Evolutionary conservation across 345 rosid species (phyloP), one percentile per base, ranked within the genome.

Genomic region (Dimocarpus longan): DNA sequence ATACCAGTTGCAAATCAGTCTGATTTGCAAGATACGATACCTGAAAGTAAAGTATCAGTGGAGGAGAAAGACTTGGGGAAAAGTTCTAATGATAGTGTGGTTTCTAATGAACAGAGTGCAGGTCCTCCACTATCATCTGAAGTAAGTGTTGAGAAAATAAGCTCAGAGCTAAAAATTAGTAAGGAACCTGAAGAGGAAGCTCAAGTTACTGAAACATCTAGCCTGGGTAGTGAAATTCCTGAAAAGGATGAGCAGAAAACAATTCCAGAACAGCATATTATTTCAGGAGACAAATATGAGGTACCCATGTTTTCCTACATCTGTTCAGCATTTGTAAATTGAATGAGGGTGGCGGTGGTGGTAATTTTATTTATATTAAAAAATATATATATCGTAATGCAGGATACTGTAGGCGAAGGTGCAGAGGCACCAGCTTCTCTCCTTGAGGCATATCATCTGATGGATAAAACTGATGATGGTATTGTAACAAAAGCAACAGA

Each of bases 371-470:
- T 32, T 8, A 5, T 48, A 65, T 46, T 46, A 46, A 46, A 46
- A 11, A 11, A 11, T 26, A 26, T 26, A 46, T 1, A 46, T 1
- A 46, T 71, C 75, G 22, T 62, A 75, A 78, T 80, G 74, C 80
- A 91, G 95, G 85, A 71, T 80, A 79, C 73, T 80, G 21, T 71
- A 40, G 83, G 77, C 50, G 81, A 75, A 75, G 87, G 67, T 73
- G 63, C 54, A 39, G 86, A 80, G 74, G 73, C 43, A 44, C 69
- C 89, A 15, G 84, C 80, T 84, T 82, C 97, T 65, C 97, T 96
- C 74, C 97, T 94, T 77, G 89, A 87, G 56, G 78, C 94, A 68
- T 96, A 96, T 87, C 84, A 88, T 87, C 87, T 94, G 73, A 85
- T 74, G 81, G 93, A 84, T 66, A 83, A 77, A 71, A 84, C 71